phyloP scores from a whole-genome alignment of 1,284 basidiomycete genomes.

The Tylopilus orsonianus region DNA sequence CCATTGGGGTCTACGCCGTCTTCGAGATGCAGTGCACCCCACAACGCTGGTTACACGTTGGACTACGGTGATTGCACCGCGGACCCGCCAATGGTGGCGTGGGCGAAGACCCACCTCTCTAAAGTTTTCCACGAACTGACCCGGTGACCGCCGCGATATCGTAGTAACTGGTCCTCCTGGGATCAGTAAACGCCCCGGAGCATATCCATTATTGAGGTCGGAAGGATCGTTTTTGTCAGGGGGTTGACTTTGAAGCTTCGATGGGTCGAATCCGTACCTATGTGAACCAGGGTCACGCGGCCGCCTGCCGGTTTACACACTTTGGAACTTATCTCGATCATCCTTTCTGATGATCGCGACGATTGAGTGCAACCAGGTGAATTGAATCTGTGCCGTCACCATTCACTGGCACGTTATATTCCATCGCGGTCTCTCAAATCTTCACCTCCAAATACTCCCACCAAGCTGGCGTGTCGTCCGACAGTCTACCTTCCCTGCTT shows the following conservation, averaged over 20 bases:
- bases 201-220: not conserved
- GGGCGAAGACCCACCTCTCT: no score
- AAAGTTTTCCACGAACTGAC: no score
- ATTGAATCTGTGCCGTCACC: not conserved
- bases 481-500: not conserved
- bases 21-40: no score
- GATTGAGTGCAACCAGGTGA: not conserved
- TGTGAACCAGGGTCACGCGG: slow-evolving; percentile 1
- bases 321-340: not conserved
- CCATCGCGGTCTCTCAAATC: slow-evolving; percentile 6
- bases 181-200: no score
- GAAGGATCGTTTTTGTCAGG: no score
- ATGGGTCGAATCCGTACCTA: not conserved
- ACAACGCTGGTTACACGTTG: slow-evolving; percentile 7
- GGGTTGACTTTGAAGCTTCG: no score
- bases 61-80: no score
- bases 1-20: no score
- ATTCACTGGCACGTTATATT: not conserved
- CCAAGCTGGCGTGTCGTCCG: not conserved
- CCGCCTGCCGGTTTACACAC: slow-evolving; percentile 5
- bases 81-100: not conserved
- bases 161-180: no score
- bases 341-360: slow-evolving; percentile 1
- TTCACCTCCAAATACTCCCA: not conserved
- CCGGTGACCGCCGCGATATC: no score